phyloP scores from a whole-genome alignment of 371 early-diverging fungal species.

The Lichtheimia ramosa region DNA sequence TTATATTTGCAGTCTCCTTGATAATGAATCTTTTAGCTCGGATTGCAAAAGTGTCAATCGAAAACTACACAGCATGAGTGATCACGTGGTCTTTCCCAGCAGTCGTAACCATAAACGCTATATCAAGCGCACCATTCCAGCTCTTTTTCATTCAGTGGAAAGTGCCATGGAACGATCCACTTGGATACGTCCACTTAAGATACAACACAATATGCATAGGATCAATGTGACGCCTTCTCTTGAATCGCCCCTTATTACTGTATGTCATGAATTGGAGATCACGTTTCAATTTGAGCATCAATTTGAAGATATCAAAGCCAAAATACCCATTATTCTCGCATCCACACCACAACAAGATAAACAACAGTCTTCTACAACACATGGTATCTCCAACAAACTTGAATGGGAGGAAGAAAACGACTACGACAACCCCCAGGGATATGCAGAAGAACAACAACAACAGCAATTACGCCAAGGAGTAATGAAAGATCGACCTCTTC shows the following conservation, averaged over 20 bases:
- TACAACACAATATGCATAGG: slow-evolving; percentile 21
- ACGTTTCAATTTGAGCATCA: slow-evolving; percentile 24
- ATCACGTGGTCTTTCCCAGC: neutral
- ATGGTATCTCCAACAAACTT: slow-evolving; percentile 1
- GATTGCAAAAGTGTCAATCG: slow-evolving; percentile 1
- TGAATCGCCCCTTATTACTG: slow-evolving; percentile 24
- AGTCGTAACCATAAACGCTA: slow-evolving; percentile 5
- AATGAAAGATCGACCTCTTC: neutral
- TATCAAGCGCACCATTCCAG: slow-evolving; percentile 21
- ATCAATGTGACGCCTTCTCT: slow-evolving; percentile 7
- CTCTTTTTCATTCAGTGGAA: slow-evolving; percentile 19
- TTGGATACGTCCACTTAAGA: slow-evolving; percentile 21
- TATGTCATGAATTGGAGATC: slow-evolving; percentile 23
- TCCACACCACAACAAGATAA: slow-evolving; percentile 15
- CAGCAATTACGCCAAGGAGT: too few relatives aligned
- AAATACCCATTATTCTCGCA: slow-evolving; percentile 25
- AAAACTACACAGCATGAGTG: neutral
- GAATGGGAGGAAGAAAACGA: neutral
- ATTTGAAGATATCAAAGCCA: slow-evolving; percentile 24
- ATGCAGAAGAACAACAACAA: too few relatives aligned
- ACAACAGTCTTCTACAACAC: neutral
- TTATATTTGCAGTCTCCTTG: too few relatives aligned
- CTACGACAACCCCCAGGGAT: slow-evolving; percentile 6
- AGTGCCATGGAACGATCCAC: slow-evolving; percentile 14
- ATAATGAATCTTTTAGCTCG: neutral